A percentile compares a stretch with the other conserved stretches of the same genome.
Evolutionary conservation across 2,329 filamentous ascomycete species (phyloP).

Genomic region (Exophiala mesophila): DNA sequence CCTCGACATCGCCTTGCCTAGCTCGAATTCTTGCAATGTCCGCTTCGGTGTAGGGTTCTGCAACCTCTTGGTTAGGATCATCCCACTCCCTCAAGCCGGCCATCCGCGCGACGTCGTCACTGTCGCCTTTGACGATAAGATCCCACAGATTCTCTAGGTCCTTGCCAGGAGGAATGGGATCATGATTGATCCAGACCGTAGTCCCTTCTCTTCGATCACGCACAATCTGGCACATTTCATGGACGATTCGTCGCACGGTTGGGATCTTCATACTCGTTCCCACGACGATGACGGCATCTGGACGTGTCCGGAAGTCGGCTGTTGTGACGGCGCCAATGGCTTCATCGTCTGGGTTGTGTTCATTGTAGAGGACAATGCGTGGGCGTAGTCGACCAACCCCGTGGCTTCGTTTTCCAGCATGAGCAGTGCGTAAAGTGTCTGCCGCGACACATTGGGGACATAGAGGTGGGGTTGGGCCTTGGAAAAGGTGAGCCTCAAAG

Average conservation of each 20-base stretch:
- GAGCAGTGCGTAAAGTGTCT: conserved; percentile 69
- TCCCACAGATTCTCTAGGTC: conserved; percentile 95
- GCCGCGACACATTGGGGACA: conserved; percentile 70
- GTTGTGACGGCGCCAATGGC: conserved; percentile 88
- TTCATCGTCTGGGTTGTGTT: conserved; percentile 92
- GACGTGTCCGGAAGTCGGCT: conserved; percentile 76
- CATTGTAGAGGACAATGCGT: conserved; percentile 94
- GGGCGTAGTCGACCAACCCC: conserved; percentile 86
- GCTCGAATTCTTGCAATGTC: conserved; percentile 42
- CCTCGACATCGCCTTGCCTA: conserved; percentile 34
- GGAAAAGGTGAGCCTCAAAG: conserved; percentile 75
- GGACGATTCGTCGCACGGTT: conserved; percentile 81
- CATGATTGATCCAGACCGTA: conserved; percentile 91
- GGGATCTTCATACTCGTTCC: conserved; percentile 95
- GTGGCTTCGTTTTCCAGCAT: conserved; percentile 83
- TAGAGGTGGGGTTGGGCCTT: conserved; percentile 74
- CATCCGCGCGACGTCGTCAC: conserved; percentile 77
- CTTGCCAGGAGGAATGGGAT: conserved; percentile 71
- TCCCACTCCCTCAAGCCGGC: conserved; percentile 59
- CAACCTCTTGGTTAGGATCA: conserved; percentile 40
- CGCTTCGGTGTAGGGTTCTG: conserved; percentile 41
- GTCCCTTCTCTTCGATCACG: conserved; percentile 75
- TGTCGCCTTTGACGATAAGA: conserved; percentile 77
- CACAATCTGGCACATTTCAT: conserved; percentile 85
- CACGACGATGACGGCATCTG: conserved; percentile 89